Conservation (phyloP, 305 asterid species). For the Striga hermonthica region DNA sequence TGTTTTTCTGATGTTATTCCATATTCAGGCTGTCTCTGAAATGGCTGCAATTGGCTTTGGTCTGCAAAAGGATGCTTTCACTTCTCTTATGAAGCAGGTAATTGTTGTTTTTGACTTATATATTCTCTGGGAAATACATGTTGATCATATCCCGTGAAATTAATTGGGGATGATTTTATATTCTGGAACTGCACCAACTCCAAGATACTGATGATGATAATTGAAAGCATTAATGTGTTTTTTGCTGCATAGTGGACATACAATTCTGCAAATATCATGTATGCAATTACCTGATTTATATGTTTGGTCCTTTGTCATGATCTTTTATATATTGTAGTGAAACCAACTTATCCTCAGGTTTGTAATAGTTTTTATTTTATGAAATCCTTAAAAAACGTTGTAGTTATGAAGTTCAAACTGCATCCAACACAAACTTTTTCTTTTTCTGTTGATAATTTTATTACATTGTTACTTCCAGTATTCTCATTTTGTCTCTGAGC, state of each 20-base stretch:
- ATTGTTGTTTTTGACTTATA: conserved; percentile 15
- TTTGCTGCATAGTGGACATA: conserved; percentile 9
- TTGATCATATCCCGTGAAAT: not conserved
- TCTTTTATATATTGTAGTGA: not conserved
- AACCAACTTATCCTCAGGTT: not conserved
- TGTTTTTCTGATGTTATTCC: conserved; percentile 23
- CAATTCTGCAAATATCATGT: conserved; percentile 22
- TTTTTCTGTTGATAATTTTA: not conserved
- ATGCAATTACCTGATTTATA: conserved; percentile 19
- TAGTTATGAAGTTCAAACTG: not conserved
- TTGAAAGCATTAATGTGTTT: not conserved
- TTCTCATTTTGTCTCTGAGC: not conserved
- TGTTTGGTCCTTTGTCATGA: conserved; percentile 16
- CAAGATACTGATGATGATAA: conserved; percentile 1
- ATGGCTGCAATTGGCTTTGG: conserved; percentile 99
- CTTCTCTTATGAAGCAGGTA: conserved; percentile 96
- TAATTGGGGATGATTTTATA: not conserved
- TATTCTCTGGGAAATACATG: not conserved
- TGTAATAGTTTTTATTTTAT: not conserved
- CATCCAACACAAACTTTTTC: not conserved
- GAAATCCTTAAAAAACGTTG: not conserved
- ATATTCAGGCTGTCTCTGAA: conserved; percentile 79
- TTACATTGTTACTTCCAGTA: not conserved
- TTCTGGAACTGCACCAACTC: not conserved
- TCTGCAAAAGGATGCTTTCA: conserved; percentile 85